Evolutionary conservation across 1,139 yeast genomes (phyloP).

Genomic region (Lodderomyces metapsilosis): DNA sequence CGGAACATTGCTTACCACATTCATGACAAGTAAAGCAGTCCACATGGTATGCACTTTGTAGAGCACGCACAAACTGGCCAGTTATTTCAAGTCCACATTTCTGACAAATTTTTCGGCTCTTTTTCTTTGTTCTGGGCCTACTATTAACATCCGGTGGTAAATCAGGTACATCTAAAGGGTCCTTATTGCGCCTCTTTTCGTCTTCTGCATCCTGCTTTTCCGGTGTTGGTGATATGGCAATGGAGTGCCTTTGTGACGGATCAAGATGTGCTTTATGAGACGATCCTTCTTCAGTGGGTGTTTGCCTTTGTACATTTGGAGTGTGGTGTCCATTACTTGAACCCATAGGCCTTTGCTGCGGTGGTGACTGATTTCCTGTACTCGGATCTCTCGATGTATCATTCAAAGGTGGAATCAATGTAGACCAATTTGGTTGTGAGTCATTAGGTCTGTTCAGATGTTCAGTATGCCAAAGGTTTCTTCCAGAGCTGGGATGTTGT

Average conservation of each 20-base stretch:
- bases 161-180: background rate
- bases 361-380: background rate
- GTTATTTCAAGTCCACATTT: conserved; percentile 66
- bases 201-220: conserved; percentile 5
- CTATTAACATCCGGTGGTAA: background rate
- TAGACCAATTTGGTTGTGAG: conserved; percentile 18
- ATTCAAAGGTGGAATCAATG: conserved; percentile 22
- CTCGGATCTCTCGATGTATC: conserved; percentile 10
- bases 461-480: conserved; percentile 3
- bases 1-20: conserved; percentile 73
- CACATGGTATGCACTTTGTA: conserved; percentile 77
- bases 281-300: background rate
- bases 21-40: conserved; percentile 85
- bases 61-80: conserved; percentile 85
- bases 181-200: background rate
- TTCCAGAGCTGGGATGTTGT: conserved; percentile 5
- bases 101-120: conserved; percentile 48
- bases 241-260: conserved; percentile 18
- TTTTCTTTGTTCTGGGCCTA: conserved; percentile 14
- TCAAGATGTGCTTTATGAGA: conserved; percentile 4
- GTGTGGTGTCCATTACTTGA: background rate
- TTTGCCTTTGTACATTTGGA: background rate
- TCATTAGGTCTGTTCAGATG: background rate
- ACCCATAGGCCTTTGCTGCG: background rate
- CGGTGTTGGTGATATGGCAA: conserved; percentile 18